Base-by-base conservation (phyloP, 306 rosid species). In the Casuarina equisetifolia region DNA sequence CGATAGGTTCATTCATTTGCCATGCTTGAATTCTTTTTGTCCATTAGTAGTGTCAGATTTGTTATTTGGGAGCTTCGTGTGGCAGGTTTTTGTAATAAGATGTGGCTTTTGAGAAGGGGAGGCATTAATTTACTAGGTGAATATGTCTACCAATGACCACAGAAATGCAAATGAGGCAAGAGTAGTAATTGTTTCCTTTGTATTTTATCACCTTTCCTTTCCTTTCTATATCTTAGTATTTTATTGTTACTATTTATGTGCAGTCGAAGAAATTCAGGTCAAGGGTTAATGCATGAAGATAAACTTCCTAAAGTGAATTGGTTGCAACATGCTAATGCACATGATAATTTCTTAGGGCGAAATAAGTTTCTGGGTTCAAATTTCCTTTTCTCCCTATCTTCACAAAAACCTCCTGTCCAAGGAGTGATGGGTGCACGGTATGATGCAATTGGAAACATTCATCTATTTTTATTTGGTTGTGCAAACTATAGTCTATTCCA, bases 281-380 rank as follows among this genome's bases (percentile, higher is more conserved):
- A 53, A 35, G 87, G 55, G 79, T 43, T 17, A 50, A 79, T 71
- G 4, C 45, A n/a, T 42, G 75, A 76, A 54, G 88, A 74, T 55
- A 75, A 80, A 35, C 76, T 72, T 76, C 90, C 92, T 7, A 86
- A 78, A 82, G 83, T 80, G 78, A 87, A 86, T 84, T 92, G 89
- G 95, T 74, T n/a, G 75, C 87, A 85, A 54, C 99, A 95, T 80
- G 74, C 82, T 36, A 83, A 87, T 80, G n/a, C n/a, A n/a, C n/a
- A n/a, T n/a, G n/a, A n/a, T n/a, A n/a, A n/a, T n/a, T 95, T 92
- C 88, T 84, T 89, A 2, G 73, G 72, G 79, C 97, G 89, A 49
- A 71, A 76, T 71, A 82, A 83, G 45, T 81, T 85, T 76, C 78
- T 91, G 81, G 78, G 80, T 78, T 95, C 97, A 20, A 86, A 86